Evolutionary conservation across 176 grass and related monocot species (phyloP), one percentile per base, ranked within the genome.

Genomic region (Cenchrus americanus): DNA sequence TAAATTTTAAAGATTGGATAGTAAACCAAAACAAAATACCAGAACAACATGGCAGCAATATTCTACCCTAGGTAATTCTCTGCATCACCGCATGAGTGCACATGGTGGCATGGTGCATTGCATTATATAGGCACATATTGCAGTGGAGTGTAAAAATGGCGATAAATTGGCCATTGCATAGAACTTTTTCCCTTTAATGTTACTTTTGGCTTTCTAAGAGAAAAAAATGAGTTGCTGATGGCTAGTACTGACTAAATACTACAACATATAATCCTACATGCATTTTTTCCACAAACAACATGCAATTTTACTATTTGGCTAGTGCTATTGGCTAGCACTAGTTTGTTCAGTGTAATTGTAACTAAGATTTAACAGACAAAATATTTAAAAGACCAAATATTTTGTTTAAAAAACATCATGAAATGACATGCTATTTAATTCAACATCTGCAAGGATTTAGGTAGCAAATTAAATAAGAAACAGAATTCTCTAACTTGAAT

Each of bases 141-240:
- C 62, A 37, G 30, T 66, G 63, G 30, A 37, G 18, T 15, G 46
- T 65, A 64, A 64, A 64, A 12, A 65, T 65, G 62, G 62, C 34
- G 62, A 66, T 34, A 65, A 65, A 34, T 65, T 65, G 62, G 30
- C 62, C 26, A 65, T 65, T 34, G 23, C 62, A 65, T 65, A 34
- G 27, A 65, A 34, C 14, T 8, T 30, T 65, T 52, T 52, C 5
- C 26, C 26, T 12, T 15, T 27, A 65, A 65, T 59, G 55, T n/a
- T 59, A 59, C 21, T n/a, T 59, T 59, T 9, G 19, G 55, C 55
- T 47, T 47, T 47, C 54, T 21, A 6, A n/a, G 54, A 21, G 18
- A 3, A 22, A 59, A 59, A n/a, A n/a, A 59, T 1, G 17, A 8
- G 54, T 57, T 57, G 17, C 42, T 43, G 7, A 43, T 43, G 42